These are phyloP conservation scores for Pulveroboletus sp. DNA, from an alignment of 768 basidiomycete species.

Conservation along the genomic window DNA sequence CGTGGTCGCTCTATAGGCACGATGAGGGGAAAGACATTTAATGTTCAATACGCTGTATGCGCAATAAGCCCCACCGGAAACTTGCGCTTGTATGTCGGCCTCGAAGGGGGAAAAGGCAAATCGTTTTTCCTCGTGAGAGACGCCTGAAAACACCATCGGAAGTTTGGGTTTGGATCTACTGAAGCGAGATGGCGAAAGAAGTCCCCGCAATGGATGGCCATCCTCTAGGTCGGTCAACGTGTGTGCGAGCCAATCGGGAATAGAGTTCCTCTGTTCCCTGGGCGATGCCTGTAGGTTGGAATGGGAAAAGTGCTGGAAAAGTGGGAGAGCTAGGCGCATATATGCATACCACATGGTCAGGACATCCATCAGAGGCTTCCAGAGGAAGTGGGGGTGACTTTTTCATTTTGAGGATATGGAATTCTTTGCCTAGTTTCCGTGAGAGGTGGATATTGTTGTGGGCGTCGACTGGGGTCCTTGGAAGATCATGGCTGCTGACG, in stretches of 20 bases:
- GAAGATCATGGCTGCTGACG: slow-evolving; percentile 38
- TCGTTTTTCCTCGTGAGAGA: slow-evolving; percentile 13
- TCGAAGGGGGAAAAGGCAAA: slow-evolving; percentile 32
- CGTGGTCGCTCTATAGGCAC: not conserved
- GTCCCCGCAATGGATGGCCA: slow-evolving; percentile 33
- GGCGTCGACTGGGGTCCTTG: slow-evolving; percentile 41
- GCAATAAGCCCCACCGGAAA: not conserved
- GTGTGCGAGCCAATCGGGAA: slow-evolving; percentile 57
- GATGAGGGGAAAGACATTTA: not conserved
- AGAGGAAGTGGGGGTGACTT: not conserved
- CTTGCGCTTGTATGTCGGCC: slow-evolving; percentile 8
- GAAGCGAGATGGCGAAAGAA: slow-evolving; percentile 24
- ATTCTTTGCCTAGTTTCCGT: slow-evolving; percentile 37
- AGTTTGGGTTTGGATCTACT: slow-evolving; percentile 5
- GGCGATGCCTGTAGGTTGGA: slow-evolving; percentile 16
- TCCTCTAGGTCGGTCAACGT: slow-evolving; percentile 47
- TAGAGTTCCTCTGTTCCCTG: slow-evolving; percentile 24
- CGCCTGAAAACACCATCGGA: slow-evolving; percentile 1
- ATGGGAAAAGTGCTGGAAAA: slow-evolving; percentile 11
- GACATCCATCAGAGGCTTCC: slow-evolving; percentile 6
- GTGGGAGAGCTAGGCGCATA: slow-evolving; percentile 22
- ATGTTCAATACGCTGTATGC: not conserved
- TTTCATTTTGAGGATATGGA: slow-evolving; percentile 45
- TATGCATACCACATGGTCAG: slow-evolving; percentile 26
- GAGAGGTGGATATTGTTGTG: slow-evolving; percentile 31